Evolutionary conservation across 176 grass and related monocot genomes (phyloP).

Genomic region (Sorghum bicolor): Sorghum_bicolor_NCBIv3 NC_012872.2:65973501-65974000

Average conservation of each 20-base stretch:
- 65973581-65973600: constrained; percentile 8
- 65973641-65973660: constrained; percentile 79
- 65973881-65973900: neutral
- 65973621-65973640: constrained; percentile 18
- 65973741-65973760: constrained; percentile 11
- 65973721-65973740: constrained; percentile 75
- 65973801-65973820: constrained; percentile 11
- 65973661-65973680: constrained; percentile 83
- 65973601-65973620: neutral
- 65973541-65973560: constrained; percentile 12
- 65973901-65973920: neutral
- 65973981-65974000: neutral
- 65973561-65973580: constrained; percentile 23
- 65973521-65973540: constrained; percentile 20
- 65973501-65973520: constrained; percentile 22
- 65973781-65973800: neutral
- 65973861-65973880: neutral
- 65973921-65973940: neutral
- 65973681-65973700: constrained; percentile 85
- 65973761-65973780: constrained; percentile 21
- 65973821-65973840: constrained; percentile 9
- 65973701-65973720: constrained; percentile 81
- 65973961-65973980: neutral
- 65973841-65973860: constrained; percentile 21
- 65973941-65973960: neutral